Conservation (phyloP, 305 asterid genomes). For the Fraxinus sp. region DNA sequence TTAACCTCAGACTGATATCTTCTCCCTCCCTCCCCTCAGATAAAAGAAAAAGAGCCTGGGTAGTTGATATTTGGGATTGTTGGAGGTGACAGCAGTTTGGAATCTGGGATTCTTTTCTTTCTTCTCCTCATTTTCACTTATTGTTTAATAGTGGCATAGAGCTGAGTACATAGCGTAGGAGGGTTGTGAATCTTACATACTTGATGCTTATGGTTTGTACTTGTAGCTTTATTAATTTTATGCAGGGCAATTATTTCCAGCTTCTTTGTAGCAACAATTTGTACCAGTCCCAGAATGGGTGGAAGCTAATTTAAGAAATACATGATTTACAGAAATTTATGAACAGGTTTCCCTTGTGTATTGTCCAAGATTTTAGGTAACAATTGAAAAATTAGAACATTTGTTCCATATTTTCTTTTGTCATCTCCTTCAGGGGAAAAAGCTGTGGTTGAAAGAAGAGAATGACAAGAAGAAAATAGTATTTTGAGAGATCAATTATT, state of each 20-base stretch:
- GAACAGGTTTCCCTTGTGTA: not conserved
- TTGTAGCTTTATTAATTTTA: slow-evolving; percentile 31
- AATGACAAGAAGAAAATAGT: not conserved
- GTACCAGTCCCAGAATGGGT: slow-evolving; percentile 44
- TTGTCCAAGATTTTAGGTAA: not conserved
- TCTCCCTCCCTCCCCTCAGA: not conserved
- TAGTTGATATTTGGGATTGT: slow-evolving; percentile 40
- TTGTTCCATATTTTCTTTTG: not conserved
- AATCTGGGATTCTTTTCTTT: slow-evolving; percentile 9
- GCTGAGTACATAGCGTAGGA: slow-evolving; percentile 35
- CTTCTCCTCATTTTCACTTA: slow-evolving; percentile 16
- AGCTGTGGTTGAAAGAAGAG: not conserved
- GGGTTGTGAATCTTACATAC: slow-evolving; percentile 34
- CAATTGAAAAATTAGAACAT: not conserved
- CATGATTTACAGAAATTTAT: not conserved
- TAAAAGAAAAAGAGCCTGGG: not conserved
- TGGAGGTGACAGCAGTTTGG: slow-evolving; percentile 28
- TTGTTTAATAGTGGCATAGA: slow-evolving; percentile 36
- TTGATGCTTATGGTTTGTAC: slow-evolving; percentile 38
- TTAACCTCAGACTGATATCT: slow-evolving; percentile 21
- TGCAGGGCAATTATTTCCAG: slow-evolving; percentile 40
- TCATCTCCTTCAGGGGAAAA: not conserved
- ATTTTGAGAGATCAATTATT: not conserved
- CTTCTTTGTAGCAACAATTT: slow-evolving; percentile 38
- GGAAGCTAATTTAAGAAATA: slow-evolving; percentile 41